phyloP scores from a whole-genome alignment of 1,139 yeast species.

The Yamadazyma kanchanaburiensis region DNA sequence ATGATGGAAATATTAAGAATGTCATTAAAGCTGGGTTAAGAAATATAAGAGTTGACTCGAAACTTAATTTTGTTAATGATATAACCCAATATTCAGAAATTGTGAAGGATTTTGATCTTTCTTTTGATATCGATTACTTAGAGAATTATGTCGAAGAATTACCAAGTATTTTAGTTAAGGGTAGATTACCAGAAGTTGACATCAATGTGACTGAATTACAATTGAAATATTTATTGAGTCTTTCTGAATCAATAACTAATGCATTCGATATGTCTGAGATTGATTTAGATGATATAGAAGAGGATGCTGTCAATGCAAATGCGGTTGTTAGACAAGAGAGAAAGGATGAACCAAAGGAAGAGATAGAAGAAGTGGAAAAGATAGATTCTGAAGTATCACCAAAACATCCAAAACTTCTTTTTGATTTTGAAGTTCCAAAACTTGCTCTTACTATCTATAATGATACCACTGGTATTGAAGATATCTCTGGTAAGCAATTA shows the following conservation, averaged over 20 bases:
- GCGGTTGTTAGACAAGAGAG: conserved; percentile 27
- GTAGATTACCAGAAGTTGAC: conserved; percentile 64
- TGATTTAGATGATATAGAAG: conserved; percentile 52
- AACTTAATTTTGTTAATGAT: conserved; percentile 47
- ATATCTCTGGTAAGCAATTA: conserved; percentile 44
- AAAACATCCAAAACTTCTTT: conserved; percentile 40
- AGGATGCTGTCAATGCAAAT: conserved; percentile 60
- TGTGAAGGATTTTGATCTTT: conserved; percentile 66
- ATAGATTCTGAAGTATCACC: conserved; percentile 10
- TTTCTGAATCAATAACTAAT: conserved; percentile 55
- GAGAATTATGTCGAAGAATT: conserved; percentile 34
- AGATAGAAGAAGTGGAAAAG: background rate
- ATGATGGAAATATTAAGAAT: conserved; percentile 30
- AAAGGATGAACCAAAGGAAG: background rate
- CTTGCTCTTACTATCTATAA: conserved; percentile 65
- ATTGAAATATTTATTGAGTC: conserved; percentile 52
- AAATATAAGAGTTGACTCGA: conserved; percentile 63
- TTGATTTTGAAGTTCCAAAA: conserved; percentile 58
- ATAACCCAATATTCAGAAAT: conserved; percentile 57
- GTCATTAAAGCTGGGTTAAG: conserved; percentile 65
- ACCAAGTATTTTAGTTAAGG: conserved; percentile 55
- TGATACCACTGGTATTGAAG: conserved; percentile 41
- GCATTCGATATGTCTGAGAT: conserved; percentile 42
- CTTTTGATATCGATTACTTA: conserved; percentile 57
- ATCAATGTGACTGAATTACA: conserved; percentile 78